Conservation (phyloP, 768 basidiomycete species). For the Termitomyces sp. region DNA sequence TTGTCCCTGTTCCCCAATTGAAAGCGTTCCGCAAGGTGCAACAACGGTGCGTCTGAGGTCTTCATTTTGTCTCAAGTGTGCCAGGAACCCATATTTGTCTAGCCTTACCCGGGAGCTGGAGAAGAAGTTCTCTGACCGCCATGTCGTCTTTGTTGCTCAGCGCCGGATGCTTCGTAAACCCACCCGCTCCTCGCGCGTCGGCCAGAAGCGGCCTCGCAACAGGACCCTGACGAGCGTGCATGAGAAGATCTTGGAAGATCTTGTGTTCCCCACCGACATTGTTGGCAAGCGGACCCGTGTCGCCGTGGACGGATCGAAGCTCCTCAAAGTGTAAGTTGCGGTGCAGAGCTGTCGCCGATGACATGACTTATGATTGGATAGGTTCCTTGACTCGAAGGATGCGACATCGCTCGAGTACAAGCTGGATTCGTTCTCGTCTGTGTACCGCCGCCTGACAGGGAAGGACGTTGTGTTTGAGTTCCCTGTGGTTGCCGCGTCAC, state of each 20-base stretch:
- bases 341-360: constrained; percentile 8
- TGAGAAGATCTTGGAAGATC: constrained; percentile 98
- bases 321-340: constrained; percentile 89
- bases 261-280: constrained; percentile 98
- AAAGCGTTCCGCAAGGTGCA: constrained; percentile 99
- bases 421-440: constrained; percentile 97
- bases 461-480: constrained; percentile 97
- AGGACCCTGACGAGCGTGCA: constrained; percentile 97
- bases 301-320: constrained; percentile 88
- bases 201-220: constrained; percentile 95
- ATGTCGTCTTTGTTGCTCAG: constrained; percentile 98
- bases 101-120: constrained; percentile 98
- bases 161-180: constrained; percentile 98
- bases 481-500: constrained; percentile 71
- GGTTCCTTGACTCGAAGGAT: constrained; percentile 97
- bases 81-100: constrained; percentile 10
- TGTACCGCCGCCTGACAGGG: constrained; percentile 92
- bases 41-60: constrained; percentile 59
- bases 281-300: constrained; percentile 98
- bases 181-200: constrained; percentile 85
- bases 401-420: constrained; percentile 99
- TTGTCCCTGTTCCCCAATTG: constrained; percentile 94
- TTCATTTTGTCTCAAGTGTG: constrained; percentile 5
- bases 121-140: constrained; percentile 99
- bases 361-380: constrained; percentile 25